Percentiles rank a stretch among this genome's conserved stretches.
Evolutionary conservation across 2,329 filamentous ascomycete genomes (phyloP).

Genomic region (Neofusicoccum parvum): DNA sequence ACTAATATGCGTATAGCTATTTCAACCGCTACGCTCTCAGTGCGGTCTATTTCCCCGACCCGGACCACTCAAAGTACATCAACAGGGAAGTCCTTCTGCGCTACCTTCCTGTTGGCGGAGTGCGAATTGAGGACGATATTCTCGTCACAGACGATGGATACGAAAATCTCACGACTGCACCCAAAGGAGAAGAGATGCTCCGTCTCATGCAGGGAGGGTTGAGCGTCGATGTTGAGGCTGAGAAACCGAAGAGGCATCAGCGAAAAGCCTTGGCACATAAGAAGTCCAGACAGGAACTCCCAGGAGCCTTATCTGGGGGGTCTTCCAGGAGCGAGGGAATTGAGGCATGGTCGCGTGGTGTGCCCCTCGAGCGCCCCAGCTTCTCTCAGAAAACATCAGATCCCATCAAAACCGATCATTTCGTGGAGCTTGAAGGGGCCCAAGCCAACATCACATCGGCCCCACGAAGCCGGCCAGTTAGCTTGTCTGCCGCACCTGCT

Average conservation of each 20-base stretch:
- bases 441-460: not conserved
- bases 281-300: not conserved
- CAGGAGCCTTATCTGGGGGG: too few relatives aligned
- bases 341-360: not conserved
- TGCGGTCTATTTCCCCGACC: slow-evolving; percentile 70
- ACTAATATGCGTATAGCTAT: slow-evolving; percentile 62
- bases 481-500: slow-evolving; percentile 3
- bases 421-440: not conserved
- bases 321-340: not conserved
- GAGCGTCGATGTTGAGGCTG: not conserved
- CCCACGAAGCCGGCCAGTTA: not conserved
- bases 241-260: not conserved
- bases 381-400: not conserved
- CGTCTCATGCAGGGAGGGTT: slow-evolving; percentile 47
- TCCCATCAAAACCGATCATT: not conserved
- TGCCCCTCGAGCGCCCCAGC: not conserved
- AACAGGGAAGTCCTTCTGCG: slow-evolving; percentile 70
- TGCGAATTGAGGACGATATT: slow-evolving; percentile 73
- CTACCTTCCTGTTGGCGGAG: slow-evolving; percentile 82
- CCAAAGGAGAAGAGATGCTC: slow-evolving; percentile 69
- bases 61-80: slow-evolving; percentile 74
- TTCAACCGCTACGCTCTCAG: slow-evolving; percentile 89
- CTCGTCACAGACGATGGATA: slow-evolving; percentile 69
- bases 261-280: not conserved
- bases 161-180: slow-evolving; percentile 72